A percentile compares a stretch with the other conserved stretches of the same genome.
phyloP scores from a whole-genome alignment of 192 early-diverging fungal species.

The Umbelopsis ramanniana region DNA sequence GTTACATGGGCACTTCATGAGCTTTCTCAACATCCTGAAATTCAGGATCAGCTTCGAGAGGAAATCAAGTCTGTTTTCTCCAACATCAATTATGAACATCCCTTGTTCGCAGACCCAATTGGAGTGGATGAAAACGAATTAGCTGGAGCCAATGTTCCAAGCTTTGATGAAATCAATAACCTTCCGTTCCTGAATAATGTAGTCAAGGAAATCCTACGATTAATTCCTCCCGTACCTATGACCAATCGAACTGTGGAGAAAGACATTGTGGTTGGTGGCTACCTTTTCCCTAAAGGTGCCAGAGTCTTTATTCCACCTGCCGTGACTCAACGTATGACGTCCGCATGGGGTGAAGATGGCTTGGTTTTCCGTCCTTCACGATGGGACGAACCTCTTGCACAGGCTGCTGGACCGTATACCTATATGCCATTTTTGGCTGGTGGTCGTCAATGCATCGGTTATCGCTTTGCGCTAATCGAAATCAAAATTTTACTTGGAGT shows the following conservation, averaged over 20 bases:
- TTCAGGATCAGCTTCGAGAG: conserved; percentile 48
- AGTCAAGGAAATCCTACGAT: conserved; percentile 54
- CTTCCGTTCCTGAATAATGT: conserved; percentile 56
- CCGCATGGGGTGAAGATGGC: conserved; percentile 54
- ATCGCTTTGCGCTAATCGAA: conserved; percentile 60
- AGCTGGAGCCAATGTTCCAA: conserved; percentile 30
- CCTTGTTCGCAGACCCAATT: conserved; percentile 14
- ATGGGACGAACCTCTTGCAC: conserved; percentile 49
- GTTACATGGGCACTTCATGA: conserved; percentile 55
- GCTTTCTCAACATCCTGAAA: conserved; percentile 47
- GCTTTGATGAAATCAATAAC: conserved; percentile 52
- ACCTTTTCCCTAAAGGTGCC: conserved; percentile 53
- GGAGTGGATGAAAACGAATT: conserved; percentile 12
- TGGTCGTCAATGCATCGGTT: conserved; percentile 59
- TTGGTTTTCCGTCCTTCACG: conserved; percentile 57
- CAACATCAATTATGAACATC: conserved; percentile 23
- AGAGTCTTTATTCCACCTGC: conserved; percentile 45
- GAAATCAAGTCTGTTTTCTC: conserved; percentile 51
- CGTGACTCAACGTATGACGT: conserved; percentile 43
- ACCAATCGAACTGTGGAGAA: conserved; percentile 44
- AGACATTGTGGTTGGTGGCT: conserved; percentile 45
- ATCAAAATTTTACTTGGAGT: conserved; percentile 58
- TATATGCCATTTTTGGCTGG: conserved; percentile 59
- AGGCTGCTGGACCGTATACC: conserved; percentile 31
- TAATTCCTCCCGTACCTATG: conserved; percentile 58